Base-by-base conservation (phyloP, 805 yeast species). In the Metschnikowia vanudenii region DNA sequence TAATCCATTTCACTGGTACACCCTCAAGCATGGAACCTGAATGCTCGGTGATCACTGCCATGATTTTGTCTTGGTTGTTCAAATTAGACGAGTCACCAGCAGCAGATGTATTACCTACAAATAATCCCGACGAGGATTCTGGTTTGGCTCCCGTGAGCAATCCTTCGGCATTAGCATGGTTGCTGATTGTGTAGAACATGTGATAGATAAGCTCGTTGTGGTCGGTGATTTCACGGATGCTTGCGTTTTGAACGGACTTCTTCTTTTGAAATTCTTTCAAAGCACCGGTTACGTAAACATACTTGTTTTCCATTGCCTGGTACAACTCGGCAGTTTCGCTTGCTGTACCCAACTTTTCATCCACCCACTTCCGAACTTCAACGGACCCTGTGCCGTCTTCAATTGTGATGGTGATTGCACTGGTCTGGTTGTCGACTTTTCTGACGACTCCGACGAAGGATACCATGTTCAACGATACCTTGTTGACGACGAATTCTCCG, bases 321-420 rank as follows among this genome's bases (percentile, higher is more conserved):
- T 68, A 68, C 30, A 64, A 61, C 59, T 57, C 65, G 29, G 61
- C 43, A 48, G 64, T 65, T 43, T 51, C 69, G 54, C 53, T 59
- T 8, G 68, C 64, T 11, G 69, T 59, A 34, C 53, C 45, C n/a
- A 62, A 47, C 19, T 62, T 54, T 35, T 58, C 61, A 32, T 62
- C 70, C 14, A 68, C 59, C 92, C 92, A 86, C 52, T 77, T 76
- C 56, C 85, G 76, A 39, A 85, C 75, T 20, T 82, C 84, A 6
- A 82, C 70, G 20, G 61, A 53, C 0, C 89, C 65, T 43, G 94
- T 82, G 10, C 94, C 92, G 61, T 86, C 95, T 58, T 86, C 94
- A n/a, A 86, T 59, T 16, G 82, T 80, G 37, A 84, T 61, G 17
- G 68, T 65, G 24, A 83, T 65, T 36, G 81, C 79, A 7, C 84